A percentile compares a stretch with the other conserved stretches of the same genome.
Conservation (phyloP, 345 rosid genomes). For the Euphorbia lathyris region DNA sequence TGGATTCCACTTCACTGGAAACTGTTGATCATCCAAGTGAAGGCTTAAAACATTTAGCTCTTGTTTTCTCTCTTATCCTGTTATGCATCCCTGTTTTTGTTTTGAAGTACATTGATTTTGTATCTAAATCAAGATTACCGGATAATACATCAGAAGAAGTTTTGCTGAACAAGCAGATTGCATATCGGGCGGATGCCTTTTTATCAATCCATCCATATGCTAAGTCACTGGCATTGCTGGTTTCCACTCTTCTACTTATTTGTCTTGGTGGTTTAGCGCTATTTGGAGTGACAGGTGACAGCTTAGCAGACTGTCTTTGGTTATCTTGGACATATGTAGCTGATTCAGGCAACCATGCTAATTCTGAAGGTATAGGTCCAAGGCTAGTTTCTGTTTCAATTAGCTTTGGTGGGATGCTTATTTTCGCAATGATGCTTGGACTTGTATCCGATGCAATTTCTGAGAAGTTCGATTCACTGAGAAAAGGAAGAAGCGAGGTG, state of each 20-base stretch:
- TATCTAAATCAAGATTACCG: conserved; percentile 47
- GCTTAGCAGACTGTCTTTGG: conserved; percentile 68
- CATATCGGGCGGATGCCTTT: conserved; percentile 46
- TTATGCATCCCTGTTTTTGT: conserved; percentile 44
- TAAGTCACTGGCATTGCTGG: conserved; percentile 55
- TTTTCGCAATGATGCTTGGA: conserved; percentile 80
- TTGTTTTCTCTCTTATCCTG: conserved; percentile 42
- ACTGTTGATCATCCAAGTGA: conserved; percentile 25
- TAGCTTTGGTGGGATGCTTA: conserved; percentile 80
- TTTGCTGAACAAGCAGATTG: conserved; percentile 53
- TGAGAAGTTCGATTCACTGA: conserved; percentile 66
- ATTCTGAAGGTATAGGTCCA: conserved; percentile 63
- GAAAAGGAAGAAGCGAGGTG: conserved; percentile 71
- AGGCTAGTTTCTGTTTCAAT: conserved; percentile 67
- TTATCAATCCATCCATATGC: conserved; percentile 70
- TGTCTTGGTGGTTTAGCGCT: conserved; percentile 68
- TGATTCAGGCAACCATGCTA: conserved; percentile 66
- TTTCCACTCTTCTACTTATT: conserved; percentile 61
- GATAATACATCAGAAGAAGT: conserved; percentile 48
- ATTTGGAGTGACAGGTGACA: conserved; percentile 57
- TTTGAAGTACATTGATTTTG: conserved; percentile 46
- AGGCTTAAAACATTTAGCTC: conserved; percentile 47
- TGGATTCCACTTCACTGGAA: conserved; percentile 21
- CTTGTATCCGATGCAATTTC: conserved; percentile 76
- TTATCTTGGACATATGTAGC: conserved; percentile 70